Percentiles rank a stretch among this genome's conserved stretches.
Conservation (phyloP, 1,284 basidiomycete genomes). For the Neotropicomus parvogracilis region DNA sequence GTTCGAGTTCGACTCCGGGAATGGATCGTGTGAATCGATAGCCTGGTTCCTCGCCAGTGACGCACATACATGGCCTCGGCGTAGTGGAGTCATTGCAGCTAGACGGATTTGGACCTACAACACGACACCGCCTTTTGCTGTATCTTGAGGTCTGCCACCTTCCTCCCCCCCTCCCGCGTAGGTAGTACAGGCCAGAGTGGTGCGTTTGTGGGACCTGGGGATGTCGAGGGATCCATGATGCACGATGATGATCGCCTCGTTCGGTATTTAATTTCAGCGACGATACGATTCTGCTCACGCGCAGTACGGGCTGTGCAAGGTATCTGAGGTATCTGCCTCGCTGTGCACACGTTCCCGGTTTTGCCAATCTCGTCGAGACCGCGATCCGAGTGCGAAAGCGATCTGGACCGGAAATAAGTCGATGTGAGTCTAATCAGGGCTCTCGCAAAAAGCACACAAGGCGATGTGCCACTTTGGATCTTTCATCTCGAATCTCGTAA, state of each 20-base stretch:
- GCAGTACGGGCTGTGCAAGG: slow-evolving; percentile 19
- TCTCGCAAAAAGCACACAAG: slow-evolving; percentile 13
- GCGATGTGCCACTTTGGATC: slow-evolving; percentile 22
- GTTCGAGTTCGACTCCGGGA: too few species aligned
- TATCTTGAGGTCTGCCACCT: too few species aligned
- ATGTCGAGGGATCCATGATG: slow-evolving; percentile 9
- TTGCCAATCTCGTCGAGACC: slow-evolving; percentile 29
- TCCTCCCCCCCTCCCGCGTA: too few species aligned
- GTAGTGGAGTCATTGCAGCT: slow-evolving; percentile 9
- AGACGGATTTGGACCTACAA: slow-evolving; percentile 14
- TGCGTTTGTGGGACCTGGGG: slow-evolving; percentile 9
- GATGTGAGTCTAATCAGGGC: slow-evolving; percentile 24
- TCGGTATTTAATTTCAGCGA: slow-evolving; percentile 24
- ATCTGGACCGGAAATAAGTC: slow-evolving; percentile 29
- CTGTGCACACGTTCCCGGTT: slow-evolving; percentile 27
- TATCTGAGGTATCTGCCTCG: slow-evolving; percentile 27
- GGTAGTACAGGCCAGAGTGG: slow-evolving; percentile 3
- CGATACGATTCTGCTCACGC: slow-evolving; percentile 12
- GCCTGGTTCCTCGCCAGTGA: slow-evolving; percentile 17
- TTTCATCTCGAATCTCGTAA: slow-evolving; percentile 30
- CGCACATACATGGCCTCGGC: slow-evolving; percentile 20
- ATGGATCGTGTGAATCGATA: neutral
- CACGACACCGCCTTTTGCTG: slow-evolving; percentile 12
- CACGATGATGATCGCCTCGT: neutral
- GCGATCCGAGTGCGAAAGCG: slow-evolving; percentile 19